These are phyloP conservation scores for Aspergillus avenaceus DNA, from an alignment of 495 filamentous ascomycete species.

Conservation along the genomic window DNA sequence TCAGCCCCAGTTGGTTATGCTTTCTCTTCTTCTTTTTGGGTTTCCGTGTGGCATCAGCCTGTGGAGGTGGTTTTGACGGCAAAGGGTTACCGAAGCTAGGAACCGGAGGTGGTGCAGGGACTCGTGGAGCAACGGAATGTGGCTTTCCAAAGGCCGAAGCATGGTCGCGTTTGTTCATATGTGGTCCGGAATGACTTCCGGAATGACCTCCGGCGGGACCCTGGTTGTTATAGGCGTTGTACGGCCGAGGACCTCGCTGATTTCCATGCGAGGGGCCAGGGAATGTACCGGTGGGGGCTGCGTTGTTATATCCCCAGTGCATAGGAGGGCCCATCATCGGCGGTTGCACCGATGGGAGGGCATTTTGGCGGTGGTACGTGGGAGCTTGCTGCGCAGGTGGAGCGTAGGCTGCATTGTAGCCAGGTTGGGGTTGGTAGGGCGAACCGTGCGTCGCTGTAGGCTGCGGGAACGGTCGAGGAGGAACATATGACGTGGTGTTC, in stretches of 20 bases:
- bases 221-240: conserved; percentile 43
- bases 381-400: conserved; percentile 21
- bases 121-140: conserved; percentile 30
- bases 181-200: conserved; percentile 32
- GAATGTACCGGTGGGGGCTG: conserved; percentile 20
- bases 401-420: conserved; percentile 27
- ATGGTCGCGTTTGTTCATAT: conserved; percentile 38
- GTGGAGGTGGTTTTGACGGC: conserved; percentile 58
- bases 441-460: conserved; percentile 19
- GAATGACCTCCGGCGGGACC: conserved; percentile 34
- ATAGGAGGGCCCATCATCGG: conserved; percentile 56
- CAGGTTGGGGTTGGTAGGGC: conserved; percentile 25
- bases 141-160: conserved; percentile 40
- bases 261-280: conserved; percentile 16
- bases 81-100: conserved; percentile 59
- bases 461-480: conserved; percentile 26
- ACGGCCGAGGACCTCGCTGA: conserved; percentile 37
- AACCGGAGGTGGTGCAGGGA: conserved; percentile 51
- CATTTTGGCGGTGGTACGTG: conserved; percentile 26
- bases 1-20: conserved; percentile 76
- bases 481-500: conserved; percentile 18
- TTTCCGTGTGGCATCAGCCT: conserved; percentile 35
- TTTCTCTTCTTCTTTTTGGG: conserved; percentile 73
- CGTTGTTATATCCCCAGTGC: conserved; percentile 52
- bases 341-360: conserved; percentile 29